Conservation (phyloP, 2,329 filamentous ascomycete species). For the Aquanectria penicillioides region DNA sequence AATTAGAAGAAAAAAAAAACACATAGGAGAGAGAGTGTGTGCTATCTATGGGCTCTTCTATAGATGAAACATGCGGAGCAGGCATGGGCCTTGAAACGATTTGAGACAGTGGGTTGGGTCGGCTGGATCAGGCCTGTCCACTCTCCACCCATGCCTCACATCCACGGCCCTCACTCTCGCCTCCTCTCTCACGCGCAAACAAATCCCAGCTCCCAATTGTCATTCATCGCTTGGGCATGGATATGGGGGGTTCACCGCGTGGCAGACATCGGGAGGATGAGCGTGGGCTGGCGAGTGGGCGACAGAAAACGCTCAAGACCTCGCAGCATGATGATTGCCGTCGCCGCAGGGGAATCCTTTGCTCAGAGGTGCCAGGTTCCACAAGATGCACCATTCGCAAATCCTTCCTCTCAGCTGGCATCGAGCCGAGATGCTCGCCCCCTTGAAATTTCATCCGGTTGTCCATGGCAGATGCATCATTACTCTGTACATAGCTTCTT, state of each 20-base stretch:
- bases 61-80: conserved; percentile 26
- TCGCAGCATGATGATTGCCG: not conserved
- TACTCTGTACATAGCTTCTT: too few relatives aligned
- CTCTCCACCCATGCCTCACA: not conserved
- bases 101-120: conserved; percentile 10
- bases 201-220: conserved; percentile 13
- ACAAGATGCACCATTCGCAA: not conserved
- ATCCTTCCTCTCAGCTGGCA: not conserved
- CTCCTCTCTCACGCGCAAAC: conserved; percentile 5
- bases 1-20: not conserved
- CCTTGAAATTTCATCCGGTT: not conserved
- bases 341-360: conserved; percentile 6
- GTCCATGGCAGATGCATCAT: too few relatives aligned
- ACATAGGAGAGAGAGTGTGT: not conserved
- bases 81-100: conserved; percentile 24
- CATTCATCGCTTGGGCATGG: not conserved
- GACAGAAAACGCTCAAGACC: conserved; percentile 8
- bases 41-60: not conserved
- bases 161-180: too few relatives aligned
- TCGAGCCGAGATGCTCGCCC: not conserved
- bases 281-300: too few relatives aligned
- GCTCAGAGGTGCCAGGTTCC: not conserved
- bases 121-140: not conserved
- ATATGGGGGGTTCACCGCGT: not conserved
- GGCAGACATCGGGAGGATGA: not conserved